Evolutionary conservation across 2,329 filamentous ascomycete species (phyloP).

Genomic region (Fusarium sp.): DNA sequence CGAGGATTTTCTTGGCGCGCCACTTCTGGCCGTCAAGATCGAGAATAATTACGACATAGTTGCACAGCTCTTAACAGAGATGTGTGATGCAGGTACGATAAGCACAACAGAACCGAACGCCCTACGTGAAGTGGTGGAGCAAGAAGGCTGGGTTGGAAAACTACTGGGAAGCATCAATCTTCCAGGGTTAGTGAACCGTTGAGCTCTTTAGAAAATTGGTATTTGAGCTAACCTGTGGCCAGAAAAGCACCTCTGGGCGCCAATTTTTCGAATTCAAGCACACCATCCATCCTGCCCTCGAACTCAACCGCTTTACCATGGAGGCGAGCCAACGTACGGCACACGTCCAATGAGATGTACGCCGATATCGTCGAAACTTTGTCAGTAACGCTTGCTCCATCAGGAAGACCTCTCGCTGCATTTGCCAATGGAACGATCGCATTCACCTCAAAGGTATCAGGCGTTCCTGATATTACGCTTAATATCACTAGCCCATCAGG

Average conservation of each 20-base stretch:
- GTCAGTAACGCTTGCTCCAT: slow-evolving; percentile 87
- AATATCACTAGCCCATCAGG: slow-evolving; percentile 83
- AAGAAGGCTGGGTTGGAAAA: slow-evolving; percentile 90
- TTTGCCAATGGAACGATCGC: slow-evolving; percentile 92
- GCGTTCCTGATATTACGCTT: slow-evolving; percentile 88
- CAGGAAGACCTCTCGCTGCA: slow-evolving; percentile 85
- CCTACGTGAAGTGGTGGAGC: slow-evolving; percentile 88
- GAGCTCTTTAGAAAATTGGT: background rate
- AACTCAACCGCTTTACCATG: slow-evolving; percentile 76
- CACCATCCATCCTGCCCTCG: slow-evolving; percentile 54
- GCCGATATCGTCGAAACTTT: slow-evolving; percentile 94
- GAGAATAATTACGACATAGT: slow-evolving; percentile 93
- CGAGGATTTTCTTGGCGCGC: slow-evolving; percentile 92
- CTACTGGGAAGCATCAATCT: slow-evolving; percentile 87
- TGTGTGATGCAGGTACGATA: slow-evolving; percentile 93
- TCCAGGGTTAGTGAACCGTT: slow-evolving; percentile 66
- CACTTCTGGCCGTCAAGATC: slow-evolving; percentile 85
- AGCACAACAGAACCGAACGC: slow-evolving; percentile 94
- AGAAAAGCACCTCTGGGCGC: slow-evolving; percentile 55
- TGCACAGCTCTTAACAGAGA: slow-evolving; percentile 90
- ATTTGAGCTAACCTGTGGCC: slow-evolving; percentile 15
- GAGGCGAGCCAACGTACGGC: slow-evolving; percentile 89
- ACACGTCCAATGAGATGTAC: slow-evolving; percentile 97
- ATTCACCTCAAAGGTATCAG: slow-evolving; percentile 94
- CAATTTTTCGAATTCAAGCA: slow-evolving; percentile 51